Percentiles rank a stretch among this genome's conserved stretches.
Conservation (phyloP, 768 basidiomycete genomes). For the Tephrocybe sp. region DNA sequence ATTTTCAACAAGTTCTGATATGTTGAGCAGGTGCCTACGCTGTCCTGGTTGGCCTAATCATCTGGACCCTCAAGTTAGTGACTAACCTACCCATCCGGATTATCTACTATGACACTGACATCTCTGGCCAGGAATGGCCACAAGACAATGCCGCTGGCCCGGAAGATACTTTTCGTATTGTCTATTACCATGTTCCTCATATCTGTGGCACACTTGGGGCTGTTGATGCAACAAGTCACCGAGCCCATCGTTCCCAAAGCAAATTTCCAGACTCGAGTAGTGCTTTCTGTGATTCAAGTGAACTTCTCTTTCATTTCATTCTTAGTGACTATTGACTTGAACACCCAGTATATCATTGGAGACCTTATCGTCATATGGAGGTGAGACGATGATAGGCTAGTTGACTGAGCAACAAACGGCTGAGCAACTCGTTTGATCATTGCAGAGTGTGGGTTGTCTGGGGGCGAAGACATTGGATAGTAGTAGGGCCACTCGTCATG, state of each 20-base stretch:
- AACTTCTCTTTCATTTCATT: not conserved
- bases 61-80: slow-evolving; percentile 1
- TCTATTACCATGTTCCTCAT: slow-evolving; percentile 14
- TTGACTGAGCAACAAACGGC: not conserved
- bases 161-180: slow-evolving; percentile 6
- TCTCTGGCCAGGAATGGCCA: not conserved
- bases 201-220: slow-evolving; percentile 8
- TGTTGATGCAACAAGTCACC: slow-evolving; percentile 9
- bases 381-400: no score
- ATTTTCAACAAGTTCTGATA: no score
- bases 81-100: not conserved
- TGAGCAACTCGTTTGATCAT: not conserved
- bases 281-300: slow-evolving; percentile 8
- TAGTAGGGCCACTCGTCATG: slow-evolving; percentile 4
- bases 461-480: slow-evolving; percentile 9
- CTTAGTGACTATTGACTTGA: no score
- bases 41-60: not conserved
- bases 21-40: slow-evolving; percentile 1
- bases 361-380: no score
- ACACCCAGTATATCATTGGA: no score
- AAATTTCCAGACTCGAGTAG: slow-evolving; percentile 2
- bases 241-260: not conserved
- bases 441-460: slow-evolving; percentile 15
- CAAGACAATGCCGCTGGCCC: slow-evolving; percentile 2
- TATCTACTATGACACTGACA: no score